These are phyloP conservation scores for Botryotinia convoluta DNA, from an alignment of 2,329 filamentous ascomycete species.

Conservation along the genomic window DNA sequence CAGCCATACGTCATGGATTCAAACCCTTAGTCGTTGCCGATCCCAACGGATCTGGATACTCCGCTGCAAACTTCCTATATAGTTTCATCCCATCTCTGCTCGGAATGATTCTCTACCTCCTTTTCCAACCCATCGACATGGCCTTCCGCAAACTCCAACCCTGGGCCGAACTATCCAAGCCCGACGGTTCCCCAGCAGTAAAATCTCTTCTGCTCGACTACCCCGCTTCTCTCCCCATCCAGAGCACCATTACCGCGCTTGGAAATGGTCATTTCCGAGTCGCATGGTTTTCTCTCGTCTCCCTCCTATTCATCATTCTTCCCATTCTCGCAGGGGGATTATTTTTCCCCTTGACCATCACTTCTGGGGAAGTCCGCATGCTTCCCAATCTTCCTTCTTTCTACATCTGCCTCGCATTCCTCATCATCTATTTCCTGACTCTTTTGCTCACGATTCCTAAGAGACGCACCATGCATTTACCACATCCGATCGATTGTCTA, in stretches of 20 bases:
- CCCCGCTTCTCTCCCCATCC: conserved; percentile 59
- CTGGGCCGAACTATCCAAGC: conserved; percentile 60
- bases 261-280: conserved; percentile 62
- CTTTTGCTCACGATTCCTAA: conserved; percentile 62
- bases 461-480: conserved; percentile 62
- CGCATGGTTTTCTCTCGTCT: conserved; percentile 58
- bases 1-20: conserved; percentile 68
- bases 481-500: conserved; percentile 69
- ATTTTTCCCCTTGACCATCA: conserved; percentile 69
- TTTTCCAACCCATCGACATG: conserved; percentile 65
- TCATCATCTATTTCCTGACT: conserved; percentile 66
- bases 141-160: conserved; percentile 65
- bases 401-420: conserved; percentile 68
- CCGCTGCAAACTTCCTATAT: conserved; percentile 84
- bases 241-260: conserved; percentile 55
- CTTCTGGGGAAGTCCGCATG: conserved; percentile 55
- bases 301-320: conserved; percentile 58
- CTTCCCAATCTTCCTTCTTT: conserved; percentile 72
- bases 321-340: conserved; percentile 67
- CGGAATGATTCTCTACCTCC: conserved; percentile 64
- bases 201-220: conserved; percentile 69
- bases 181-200: conserved; percentile 59
- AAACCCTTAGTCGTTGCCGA: conserved; percentile 61
- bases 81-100: conserved; percentile 69
- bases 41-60: conserved; percentile 66